These are phyloP conservation scores for Lavandula angustifolia DNA, from an alignment of 257 asterid genomes.

Conservation along the genomic window DNA sequence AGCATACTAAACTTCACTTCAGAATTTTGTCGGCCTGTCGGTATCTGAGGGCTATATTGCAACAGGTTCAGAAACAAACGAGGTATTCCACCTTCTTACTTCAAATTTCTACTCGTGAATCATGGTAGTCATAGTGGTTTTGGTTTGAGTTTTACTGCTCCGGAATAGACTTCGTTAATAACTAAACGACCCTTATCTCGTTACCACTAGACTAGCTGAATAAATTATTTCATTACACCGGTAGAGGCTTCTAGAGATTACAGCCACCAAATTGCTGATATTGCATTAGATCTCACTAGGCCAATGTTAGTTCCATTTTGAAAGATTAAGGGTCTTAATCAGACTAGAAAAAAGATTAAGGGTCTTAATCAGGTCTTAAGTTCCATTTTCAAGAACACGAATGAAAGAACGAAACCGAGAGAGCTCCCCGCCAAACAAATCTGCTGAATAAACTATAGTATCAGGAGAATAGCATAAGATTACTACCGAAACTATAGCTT, in stretches of 20 bases:
- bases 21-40: slow-evolving; percentile 98
- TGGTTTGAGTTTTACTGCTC: no score
- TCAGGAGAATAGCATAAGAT: background rate
- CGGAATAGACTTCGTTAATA: background rate
- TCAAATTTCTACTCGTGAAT: background rate
- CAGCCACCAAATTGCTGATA: no score
- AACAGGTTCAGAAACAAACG: slow-evolving; percentile 95
- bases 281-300: background rate
- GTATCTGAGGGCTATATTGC: slow-evolving; percentile 92
- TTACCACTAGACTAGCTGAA: background rate
- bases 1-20: slow-evolving; percentile 35
- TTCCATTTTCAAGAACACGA: background rate
- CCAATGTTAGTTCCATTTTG: background rate
- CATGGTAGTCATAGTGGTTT: background rate
- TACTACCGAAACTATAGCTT: background rate
- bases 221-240: background rate
- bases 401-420: background rate
- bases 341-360: background rate
- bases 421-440: background rate
- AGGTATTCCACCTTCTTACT: slow-evolving; percentile 50
- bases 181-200: background rate
- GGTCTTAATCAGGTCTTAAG: no score
- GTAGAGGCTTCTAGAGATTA: background rate
- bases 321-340: background rate
- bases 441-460: background rate